Conservation (phyloP, 805 yeast genomes). For the Monosporozyma servazzii region DNA sequence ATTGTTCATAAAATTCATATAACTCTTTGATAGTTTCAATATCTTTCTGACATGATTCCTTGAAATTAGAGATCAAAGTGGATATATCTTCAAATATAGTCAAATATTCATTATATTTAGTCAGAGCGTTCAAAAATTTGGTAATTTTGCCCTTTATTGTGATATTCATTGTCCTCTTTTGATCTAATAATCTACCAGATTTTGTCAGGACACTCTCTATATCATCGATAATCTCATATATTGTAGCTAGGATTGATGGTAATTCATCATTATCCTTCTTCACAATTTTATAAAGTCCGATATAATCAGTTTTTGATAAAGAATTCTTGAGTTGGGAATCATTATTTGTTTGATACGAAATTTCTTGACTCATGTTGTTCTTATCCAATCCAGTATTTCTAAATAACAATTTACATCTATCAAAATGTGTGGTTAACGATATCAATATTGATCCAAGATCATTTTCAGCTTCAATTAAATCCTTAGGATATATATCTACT, state of each 20-base stretch:
- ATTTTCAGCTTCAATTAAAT: constrained; percentile 34
- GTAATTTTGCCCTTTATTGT: constrained; percentile 11
- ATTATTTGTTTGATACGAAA: neutral
- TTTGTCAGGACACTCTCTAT: constrained; percentile 15
- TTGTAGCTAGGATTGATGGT: constrained; percentile 43
- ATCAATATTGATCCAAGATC: constrained; percentile 63
- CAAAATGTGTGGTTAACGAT: constrained; percentile 73
- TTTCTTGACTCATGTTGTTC: constrained; percentile 1
- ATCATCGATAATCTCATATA: constrained; percentile 33
- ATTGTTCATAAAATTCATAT: constrained; percentile 41
- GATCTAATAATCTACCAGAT: constrained; percentile 27
- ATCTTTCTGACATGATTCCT: constrained; percentile 20
- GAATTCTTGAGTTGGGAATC: neutral
- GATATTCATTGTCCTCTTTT: constrained; percentile 18
- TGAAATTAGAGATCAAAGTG: constrained; percentile 29
- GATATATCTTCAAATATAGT: constrained; percentile 25
- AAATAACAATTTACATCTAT: constrained; percentile 48
- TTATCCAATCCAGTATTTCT: constrained; percentile 18
- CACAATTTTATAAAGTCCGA: constrained; percentile 39
- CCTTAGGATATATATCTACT: constrained; percentile 17
- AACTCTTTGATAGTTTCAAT: constrained; percentile 29
- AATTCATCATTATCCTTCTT: constrained; percentile 47
- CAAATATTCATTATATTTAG: constrained; percentile 24
- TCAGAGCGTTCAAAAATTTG: constrained; percentile 18
- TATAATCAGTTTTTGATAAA: constrained; percentile 20